Percentiles rank a stretch among this genome's conserved stretches.
Conservation (phyloP, 1,139 yeast species). For the Suhomyces coccinellae region DNA sequence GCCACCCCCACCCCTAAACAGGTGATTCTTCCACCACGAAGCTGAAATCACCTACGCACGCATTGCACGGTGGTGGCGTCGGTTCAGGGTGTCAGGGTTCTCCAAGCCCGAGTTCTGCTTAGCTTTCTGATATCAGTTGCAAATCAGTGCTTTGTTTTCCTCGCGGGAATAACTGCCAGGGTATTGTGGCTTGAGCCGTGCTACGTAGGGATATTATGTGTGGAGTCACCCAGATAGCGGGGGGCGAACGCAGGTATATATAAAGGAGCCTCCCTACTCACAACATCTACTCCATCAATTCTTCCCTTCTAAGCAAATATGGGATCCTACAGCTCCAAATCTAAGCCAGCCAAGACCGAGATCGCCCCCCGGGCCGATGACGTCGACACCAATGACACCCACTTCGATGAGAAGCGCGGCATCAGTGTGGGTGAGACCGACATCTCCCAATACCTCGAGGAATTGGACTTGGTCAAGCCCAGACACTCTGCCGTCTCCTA, state of each 20-base stretch:
- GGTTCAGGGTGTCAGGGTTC: no score
- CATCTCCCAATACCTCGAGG: slow-evolving; percentile 7
- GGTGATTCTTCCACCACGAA: no score
- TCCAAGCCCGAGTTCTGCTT: no score
- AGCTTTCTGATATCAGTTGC: no score
- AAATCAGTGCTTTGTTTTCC: no score
- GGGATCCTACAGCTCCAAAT: slow-evolving; percentile 20
- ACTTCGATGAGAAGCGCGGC: slow-evolving; percentile 17
- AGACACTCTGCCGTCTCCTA: slow-evolving; percentile 1
- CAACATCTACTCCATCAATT: no score
- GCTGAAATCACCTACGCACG: no score
- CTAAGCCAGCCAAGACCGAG: not conserved
- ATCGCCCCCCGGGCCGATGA: not conserved
- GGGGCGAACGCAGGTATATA: not conserved
- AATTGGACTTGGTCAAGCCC: slow-evolving; percentile 13
- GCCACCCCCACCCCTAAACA: no score
- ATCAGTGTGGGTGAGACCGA: slow-evolving; percentile 7
- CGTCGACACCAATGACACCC: slow-evolving; percentile 2
- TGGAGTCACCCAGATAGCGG: not conserved
- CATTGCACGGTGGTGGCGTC: no score
- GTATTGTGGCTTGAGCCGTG: slow-evolving; percentile 3
- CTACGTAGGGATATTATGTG: not conserved
- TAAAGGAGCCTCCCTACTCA: not conserved
- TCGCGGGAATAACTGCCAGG: not conserved
- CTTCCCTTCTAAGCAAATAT: slow-evolving; percentile 6